Percentiles rank a stretch among this genome's conserved stretches.
phyloP scores from a whole-genome alignment of 2,329 filamentous ascomycete species.

The Aureobasidium namibiae region DNA sequence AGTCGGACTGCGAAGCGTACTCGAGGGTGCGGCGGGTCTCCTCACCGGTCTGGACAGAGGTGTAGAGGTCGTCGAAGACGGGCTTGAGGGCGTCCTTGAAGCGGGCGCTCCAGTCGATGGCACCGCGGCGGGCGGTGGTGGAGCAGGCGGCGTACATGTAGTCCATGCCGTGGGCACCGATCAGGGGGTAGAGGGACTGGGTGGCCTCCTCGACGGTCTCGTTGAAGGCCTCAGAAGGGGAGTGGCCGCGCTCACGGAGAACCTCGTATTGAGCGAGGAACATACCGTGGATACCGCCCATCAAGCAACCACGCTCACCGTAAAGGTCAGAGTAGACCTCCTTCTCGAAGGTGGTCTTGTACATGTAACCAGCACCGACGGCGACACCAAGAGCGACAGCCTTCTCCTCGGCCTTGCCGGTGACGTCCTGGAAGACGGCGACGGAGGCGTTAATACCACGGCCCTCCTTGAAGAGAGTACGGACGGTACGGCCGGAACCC shows the following conservation, averaged over 20 bases:
- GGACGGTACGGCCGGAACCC: conserved; percentile 96
- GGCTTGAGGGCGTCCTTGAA: conserved; percentile 99
- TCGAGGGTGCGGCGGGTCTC: conserved; percentile 96
- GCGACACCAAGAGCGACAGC: conserved; percentile 93
- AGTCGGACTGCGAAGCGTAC: conserved; percentile 93
- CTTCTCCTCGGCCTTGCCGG: conserved; percentile 96
- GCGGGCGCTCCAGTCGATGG: conserved; percentile 93
- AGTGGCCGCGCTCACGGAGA: conserved; percentile 96
- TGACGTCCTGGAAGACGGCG: conserved; percentile 97
- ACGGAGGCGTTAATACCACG: conserved; percentile 99
- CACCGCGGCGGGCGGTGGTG: conserved; percentile 93
- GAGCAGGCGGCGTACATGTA: conserved; percentile 99
- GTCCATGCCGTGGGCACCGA: conserved; percentile 97
- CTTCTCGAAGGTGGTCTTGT: conserved; percentile 99
- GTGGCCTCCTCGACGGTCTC: conserved; percentile 99
- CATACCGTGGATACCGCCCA: conserved; percentile 99
- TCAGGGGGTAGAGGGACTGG: conserved; percentile 94
- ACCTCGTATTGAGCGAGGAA: conserved; percentile 99
- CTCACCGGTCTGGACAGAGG: conserved; percentile 79
- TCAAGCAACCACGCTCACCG: conserved; percentile 98
- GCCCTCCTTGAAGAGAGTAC: conserved; percentile 97
- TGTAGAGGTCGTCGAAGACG: conserved; percentile 95
- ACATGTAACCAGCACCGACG: conserved; percentile 95
- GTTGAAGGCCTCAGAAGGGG: conserved; percentile 98
- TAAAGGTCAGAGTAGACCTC: conserved; percentile 99